phyloP scores from a whole-genome alignment of 2,329 filamentous ascomycete genomes.

The Pseudopithomyces maydicus region DNA sequence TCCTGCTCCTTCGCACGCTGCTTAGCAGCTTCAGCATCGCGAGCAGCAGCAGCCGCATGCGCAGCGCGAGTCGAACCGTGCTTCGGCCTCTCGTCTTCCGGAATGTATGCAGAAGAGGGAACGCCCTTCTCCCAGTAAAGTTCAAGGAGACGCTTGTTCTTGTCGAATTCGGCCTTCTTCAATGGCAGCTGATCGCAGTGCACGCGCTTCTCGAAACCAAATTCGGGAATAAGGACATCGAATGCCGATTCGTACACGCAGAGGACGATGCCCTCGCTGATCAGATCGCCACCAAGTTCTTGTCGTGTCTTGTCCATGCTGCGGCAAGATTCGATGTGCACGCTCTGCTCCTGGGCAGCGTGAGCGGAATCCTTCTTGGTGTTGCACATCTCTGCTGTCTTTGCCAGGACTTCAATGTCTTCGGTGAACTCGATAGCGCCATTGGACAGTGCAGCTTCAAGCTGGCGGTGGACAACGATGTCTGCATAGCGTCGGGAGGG shows the following conservation, averaged over 20 bases:
- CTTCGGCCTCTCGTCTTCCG: conserved; percentile 95
- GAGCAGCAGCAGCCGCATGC: conserved; percentile 75
- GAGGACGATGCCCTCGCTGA: conserved; percentile 93
- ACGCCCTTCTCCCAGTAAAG: conserved; percentile 99
- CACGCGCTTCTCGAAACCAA: conserved; percentile 98
- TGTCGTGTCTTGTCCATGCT: conserved; percentile 91
- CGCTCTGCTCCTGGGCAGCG: conserved; percentile 96
- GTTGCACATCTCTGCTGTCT: conserved; percentile 95
- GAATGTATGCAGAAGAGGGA: conserved; percentile 91
- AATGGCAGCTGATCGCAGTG: conserved; percentile 97
- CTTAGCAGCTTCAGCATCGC: conserved; percentile 81
- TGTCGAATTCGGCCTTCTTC: conserved; percentile 99
- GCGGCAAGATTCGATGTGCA: conserved; percentile 96
- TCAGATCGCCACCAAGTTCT: conserved; percentile 85
- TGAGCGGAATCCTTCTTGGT: conserved; percentile 99
- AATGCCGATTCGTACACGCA: conserved; percentile 99
- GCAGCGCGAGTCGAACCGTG: conserved; percentile 74
- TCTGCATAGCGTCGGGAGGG: conserved; percentile 94
- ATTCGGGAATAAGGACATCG: conserved; percentile 96
- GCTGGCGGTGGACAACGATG: conserved; percentile 91
- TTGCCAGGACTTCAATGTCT: conserved; percentile 83
- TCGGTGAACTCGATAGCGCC: conserved; percentile 84
- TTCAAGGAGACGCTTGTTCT: conserved; percentile 91
- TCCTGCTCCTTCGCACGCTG: conserved; percentile 84
- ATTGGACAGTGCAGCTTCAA: conserved; percentile 83